Evolutionary conservation across 2,329 filamentous ascomycete genomes (phyloP).

Genomic region (Aspergillus luchuensis): DNA sequence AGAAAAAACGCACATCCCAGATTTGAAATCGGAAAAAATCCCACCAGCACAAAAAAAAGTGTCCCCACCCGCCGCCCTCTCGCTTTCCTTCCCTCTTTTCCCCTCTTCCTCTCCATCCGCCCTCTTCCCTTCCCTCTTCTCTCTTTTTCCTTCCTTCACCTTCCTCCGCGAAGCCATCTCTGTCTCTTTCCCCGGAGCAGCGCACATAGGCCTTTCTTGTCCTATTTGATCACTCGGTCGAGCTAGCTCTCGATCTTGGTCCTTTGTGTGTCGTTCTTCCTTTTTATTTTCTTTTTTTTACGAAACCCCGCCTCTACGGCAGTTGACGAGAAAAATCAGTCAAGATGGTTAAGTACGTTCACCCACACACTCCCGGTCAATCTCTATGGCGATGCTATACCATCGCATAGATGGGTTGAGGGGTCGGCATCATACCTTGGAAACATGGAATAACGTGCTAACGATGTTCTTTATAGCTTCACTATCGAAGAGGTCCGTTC

Average conservation of each 20-base stretch:
- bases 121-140: conserved; percentile 33
- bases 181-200: conserved; percentile 38
- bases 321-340: conserved; percentile 60
- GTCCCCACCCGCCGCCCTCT: conserved; percentile 30
- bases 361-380: neutral
- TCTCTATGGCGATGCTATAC: too few relatives aligned
- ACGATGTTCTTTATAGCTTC: conserved; percentile 67
- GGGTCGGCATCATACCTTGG: too few relatives aligned
- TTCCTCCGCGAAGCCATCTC: conserved; percentile 32
- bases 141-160: conserved; percentile 33
- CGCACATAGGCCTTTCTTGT: conserved; percentile 41
- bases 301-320: conserved; percentile 46
- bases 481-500: conserved; percentile 82
- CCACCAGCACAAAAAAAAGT: conserved; percentile 20
- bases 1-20: conserved; percentile 29
- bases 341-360: conserved; percentile 99
- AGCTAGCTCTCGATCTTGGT: conserved; percentile 48
- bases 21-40: conserved; percentile 36
- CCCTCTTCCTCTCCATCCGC: conserved; percentile 29
- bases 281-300: conserved; percentile 30
- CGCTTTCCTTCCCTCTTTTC: conserved; percentile 24
- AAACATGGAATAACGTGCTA: conserved; percentile 25
- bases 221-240: conserved; percentile 40
- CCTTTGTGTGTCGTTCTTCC: conserved; percentile 40
- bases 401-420: too few relatives aligned